Evolutionary conservation across 257 asterid species (phyloP), one percentile per base, ranked within the genome.

Genomic region (Coffea canephora): DNA sequence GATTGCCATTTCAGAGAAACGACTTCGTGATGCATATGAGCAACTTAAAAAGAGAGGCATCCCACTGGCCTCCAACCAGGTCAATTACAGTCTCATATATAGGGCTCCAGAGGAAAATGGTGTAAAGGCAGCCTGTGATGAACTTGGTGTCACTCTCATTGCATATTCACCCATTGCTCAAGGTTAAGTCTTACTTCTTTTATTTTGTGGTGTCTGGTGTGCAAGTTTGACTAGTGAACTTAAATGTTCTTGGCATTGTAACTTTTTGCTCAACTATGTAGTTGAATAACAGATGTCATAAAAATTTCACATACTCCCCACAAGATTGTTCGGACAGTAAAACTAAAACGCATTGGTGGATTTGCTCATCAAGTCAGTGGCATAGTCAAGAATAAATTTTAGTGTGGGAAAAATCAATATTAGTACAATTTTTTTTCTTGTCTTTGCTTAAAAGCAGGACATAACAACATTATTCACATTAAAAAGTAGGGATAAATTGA

Each of bases 121-220:
- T 9, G 96, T 95, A 41, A 93, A 95, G 87, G 89, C 97, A 31
- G 82, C 99, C 45, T 93, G 98, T 73, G 97, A 94, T 75, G 98
- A 94, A 80, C 94, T 94, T 59, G 98, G 98, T 27, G 80, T 94
- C 86, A 89, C 96, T 43, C 84, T 94, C 50, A 92, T 94, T 36
- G 98, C 97, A 19, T 91, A 91, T 83, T 94, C 98, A 23, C 98
- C 97, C n/a, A 91, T 94, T 77, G 98, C 99, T 81, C 99, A 95
- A 90, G 99, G 99, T 94, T 73, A 81, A 46, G 1, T 31, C 50
- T 34, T 9, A 66, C n/a, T 25, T 54, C 57, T 68, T 69, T 64
- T 13, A 27, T 31, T 6, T n/a, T 31, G 12, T 39, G 36, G 41
- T 48, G 10, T 15, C 15, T 6, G 21, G 15, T 54, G 5, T 54